These are phyloP conservation scores for Nannizziopsis arthrosporioides DNA, from an alignment of 2,329 filamentous ascomycete genomes.

Conservation along the genomic window DNA sequence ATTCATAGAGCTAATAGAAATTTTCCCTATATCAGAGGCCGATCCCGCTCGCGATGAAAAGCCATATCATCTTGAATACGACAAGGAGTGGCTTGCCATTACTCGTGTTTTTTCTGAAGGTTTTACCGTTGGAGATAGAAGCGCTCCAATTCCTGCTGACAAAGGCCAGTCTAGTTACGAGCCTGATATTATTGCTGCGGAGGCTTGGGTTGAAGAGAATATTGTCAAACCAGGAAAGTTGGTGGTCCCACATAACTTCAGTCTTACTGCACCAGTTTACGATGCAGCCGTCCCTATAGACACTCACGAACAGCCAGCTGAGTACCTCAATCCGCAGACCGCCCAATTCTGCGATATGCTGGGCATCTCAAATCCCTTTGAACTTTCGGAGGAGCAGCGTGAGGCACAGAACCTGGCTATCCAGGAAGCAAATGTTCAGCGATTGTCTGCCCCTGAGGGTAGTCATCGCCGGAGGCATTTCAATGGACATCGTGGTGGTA, in stretches of 20 bases:
- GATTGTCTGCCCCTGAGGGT: constrained; percentile 17
- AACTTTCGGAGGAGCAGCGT: constrained; percentile 60
- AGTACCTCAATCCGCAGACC: constrained; percentile 84
- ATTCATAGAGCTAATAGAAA: constrained; percentile 67
- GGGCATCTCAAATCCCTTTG: constrained; percentile 63
- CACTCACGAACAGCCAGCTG: constrained; percentile 53
- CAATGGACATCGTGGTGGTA: constrained; percentile 12
- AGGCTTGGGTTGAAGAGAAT: constrained; percentile 70
- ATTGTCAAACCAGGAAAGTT: constrained; percentile 53
- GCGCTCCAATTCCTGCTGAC: constrained; percentile 45
- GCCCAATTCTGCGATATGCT: constrained; percentile 67
- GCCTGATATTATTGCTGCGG: constrained; percentile 56
- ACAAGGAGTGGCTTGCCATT: constrained; percentile 92
- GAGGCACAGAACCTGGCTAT: constrained; percentile 27
- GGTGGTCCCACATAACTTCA: constrained; percentile 66
- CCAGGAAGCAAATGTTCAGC: constrained; percentile 14
- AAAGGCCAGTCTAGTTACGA: constrained; percentile 58
- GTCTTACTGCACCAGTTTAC: constrained; percentile 61
- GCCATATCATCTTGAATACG: constrained; percentile 60
- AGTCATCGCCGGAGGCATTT: too few species aligned
- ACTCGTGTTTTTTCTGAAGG: constrained; percentile 64
- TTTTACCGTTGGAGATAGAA: constrained; percentile 51
- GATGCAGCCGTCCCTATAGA: constrained; percentile 46
- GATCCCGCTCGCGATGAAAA: constrained; percentile 19
- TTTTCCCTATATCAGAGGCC: constrained; percentile 40